Conservation (phyloP, 257 asterid species). For the Oldenlandia corymbosa region DNA sequence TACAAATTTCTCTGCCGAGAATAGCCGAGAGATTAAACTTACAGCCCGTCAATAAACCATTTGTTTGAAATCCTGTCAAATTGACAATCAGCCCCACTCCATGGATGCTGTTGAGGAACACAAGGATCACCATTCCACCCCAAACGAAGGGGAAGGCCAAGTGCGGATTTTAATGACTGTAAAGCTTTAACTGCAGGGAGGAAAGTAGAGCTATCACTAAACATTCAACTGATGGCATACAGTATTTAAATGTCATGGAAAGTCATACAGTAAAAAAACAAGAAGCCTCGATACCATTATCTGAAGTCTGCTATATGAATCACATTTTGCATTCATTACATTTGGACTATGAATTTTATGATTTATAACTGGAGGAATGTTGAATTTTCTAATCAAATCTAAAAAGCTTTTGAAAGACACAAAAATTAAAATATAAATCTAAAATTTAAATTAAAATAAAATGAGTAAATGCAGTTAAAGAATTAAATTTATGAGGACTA, state of each 20-base stretch:
- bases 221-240: neutral
- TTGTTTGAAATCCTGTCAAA: constrained; percentile 53
- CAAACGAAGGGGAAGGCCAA: constrained; percentile 92
- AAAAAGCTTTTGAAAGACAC: too few species aligned
- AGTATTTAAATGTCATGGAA: neutral
- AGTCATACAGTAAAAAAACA: neutral
- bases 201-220: neutral
- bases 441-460: too few species aligned
- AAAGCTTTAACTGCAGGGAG: constrained; percentile 58
- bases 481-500: too few species aligned
- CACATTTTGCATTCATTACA: too few species aligned
- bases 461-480: too few species aligned
- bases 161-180: constrained; percentile 64
- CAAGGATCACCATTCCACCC: constrained; percentile 99
- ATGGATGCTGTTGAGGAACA: constrained; percentile 95
- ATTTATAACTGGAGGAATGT: too few species aligned
- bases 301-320: neutral
- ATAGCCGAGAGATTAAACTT: constrained; percentile 36
- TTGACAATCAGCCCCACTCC: constrained; percentile 94
- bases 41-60: constrained; percentile 96
- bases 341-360: too few species aligned
- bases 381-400: too few species aligned
- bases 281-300: neutral
- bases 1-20: neutral
- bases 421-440: too few species aligned